Percentiles rank a stretch among this genome's conserved stretches.
These are phyloP conservation scores for Pseudopithomyces maydicus DNA, from an alignment of 2,329 filamentous ascomycete species.

Conservation along the genomic window DNA sequence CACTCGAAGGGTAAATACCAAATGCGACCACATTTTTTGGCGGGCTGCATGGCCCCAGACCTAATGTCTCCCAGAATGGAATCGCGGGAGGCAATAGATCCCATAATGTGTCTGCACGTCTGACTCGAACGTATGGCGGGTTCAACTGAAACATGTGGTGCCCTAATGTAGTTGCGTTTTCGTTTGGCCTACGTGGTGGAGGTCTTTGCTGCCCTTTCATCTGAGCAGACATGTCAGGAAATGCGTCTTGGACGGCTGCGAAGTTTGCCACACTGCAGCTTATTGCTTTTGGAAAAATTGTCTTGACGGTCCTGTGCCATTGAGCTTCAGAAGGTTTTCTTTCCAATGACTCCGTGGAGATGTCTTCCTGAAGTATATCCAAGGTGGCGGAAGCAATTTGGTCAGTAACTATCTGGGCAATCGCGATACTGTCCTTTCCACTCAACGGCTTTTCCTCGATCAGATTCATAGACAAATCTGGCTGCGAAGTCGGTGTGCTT, in stretches of 20 bases:
- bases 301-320: constrained; percentile 30
- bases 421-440: constrained; percentile 67
- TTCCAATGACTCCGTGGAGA: neutral
- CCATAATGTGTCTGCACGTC: constrained; percentile 69
- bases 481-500: constrained; percentile 40
- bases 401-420: constrained; percentile 74
- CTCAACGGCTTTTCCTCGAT: constrained; percentile 36
- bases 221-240: constrained; percentile 43
- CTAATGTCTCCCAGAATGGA: constrained; percentile 81
- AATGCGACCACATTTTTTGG: constrained; percentile 73
- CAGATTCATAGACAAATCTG: constrained; percentile 29
- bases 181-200: constrained; percentile 37
- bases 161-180: constrained; percentile 29
- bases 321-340: constrained; percentile 27
- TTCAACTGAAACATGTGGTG: constrained; percentile 56
- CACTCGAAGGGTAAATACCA: constrained; percentile 71
- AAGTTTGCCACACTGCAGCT: constrained; percentile 40
- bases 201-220: constrained; percentile 42
- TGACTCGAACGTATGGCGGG: constrained; percentile 73
- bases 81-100: constrained; percentile 77
- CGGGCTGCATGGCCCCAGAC: constrained; percentile 72
- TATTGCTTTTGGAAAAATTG: constrained; percentile 35
- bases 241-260: constrained; percentile 51
- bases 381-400: constrained; percentile 64
- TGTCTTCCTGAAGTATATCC: constrained; percentile 35